Base-by-base conservation (phyloP, 129 eudicot species). In the Arctium minus region DNA sequence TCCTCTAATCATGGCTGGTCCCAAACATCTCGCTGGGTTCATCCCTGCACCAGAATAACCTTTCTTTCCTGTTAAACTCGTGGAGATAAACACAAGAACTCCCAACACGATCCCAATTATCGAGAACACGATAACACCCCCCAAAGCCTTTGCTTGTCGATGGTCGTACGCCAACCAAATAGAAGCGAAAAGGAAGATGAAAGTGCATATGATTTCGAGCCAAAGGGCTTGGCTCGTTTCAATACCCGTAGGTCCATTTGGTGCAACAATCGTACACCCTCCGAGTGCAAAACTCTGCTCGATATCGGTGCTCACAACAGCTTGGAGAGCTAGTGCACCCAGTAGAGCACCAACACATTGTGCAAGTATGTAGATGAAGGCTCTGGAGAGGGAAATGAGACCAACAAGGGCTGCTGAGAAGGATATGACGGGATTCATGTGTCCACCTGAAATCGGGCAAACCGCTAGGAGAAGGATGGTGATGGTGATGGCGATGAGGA, bases 1-100 rank as follows among this genome's bases (percentile, higher is more conserved):
- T 44, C 97, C 97, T 83, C 93, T 87, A 10, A 90, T 88, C 46
- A 92, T 31, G 4, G 98, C 97, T 6, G 98, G 90, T 50, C 98
- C 98, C 70, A 94, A 81, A 81, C 98, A 94, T 85, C 97, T 89
- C 1, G 98, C 94, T 6, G 97, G 94, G 68, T 94, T 94, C 84
- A 94, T 84, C 53, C 92, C 97, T 0, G 92, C 98, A 38, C 97
- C 97, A 1, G 89, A 86, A 33, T 94, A 94, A 1, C 98, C 98
- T 78, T 87, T 90, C 56, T 82, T 85, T 2, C 82, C 81, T 0
- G 94, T 91, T 33, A 94, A 83, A 2, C 87, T 87, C 8, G 93
- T 87, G 0, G 97, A 91, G 0, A 94, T 65, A 68, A 85, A 94
- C 78, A 92, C 92, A 0, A 90, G 85, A 15, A 94, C 86, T 17